These are phyloP conservation scores for Erythrophleum fordii DNA, from an alignment of 306 rosid species.

Conservation along the genomic window DNA sequence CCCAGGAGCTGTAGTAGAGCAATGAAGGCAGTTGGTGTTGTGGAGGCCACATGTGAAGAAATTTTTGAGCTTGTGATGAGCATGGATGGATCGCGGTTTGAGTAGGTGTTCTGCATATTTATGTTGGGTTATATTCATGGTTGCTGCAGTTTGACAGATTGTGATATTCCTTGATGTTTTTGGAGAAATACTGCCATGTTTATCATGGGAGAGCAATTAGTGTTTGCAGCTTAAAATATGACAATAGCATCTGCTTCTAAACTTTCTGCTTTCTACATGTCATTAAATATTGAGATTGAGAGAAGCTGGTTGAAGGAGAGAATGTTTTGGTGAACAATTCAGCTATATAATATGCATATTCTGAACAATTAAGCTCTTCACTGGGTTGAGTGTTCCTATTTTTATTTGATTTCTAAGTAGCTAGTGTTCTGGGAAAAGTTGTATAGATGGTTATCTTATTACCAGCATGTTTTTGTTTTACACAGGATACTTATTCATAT, in stretches of 20 bases:
- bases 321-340: background rate
- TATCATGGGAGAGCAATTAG: constrained; percentile 12
- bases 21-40: constrained; percentile 99
- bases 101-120: constrained; percentile 80
- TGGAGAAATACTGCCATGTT: constrained; percentile 9
- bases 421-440: background rate
- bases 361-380: background rate
- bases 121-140: constrained; percentile 22
- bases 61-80: constrained; percentile 99
- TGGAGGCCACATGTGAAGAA: constrained; percentile 97
- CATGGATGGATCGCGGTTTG: constrained; percentile 99
- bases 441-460: background rate
- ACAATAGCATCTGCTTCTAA: constrained; percentile 18
- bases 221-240: constrained; percentile 20
- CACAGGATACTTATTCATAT: background rate
- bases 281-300: background rate
- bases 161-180: constrained; percentile 29
- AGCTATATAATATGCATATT: background rate
- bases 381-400: background rate
- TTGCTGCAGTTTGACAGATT: constrained; percentile 21
- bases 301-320: constrained; percentile 6
- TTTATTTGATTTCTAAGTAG: constrained; percentile 11
- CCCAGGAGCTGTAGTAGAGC: constrained; percentile 99
- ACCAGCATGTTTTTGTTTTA: constrained; percentile 15
- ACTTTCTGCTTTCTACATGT: background rate